Base-by-base conservation (phyloP, 176 grass and related monocot genomes). In the Oryza meyeriana region DNA sequence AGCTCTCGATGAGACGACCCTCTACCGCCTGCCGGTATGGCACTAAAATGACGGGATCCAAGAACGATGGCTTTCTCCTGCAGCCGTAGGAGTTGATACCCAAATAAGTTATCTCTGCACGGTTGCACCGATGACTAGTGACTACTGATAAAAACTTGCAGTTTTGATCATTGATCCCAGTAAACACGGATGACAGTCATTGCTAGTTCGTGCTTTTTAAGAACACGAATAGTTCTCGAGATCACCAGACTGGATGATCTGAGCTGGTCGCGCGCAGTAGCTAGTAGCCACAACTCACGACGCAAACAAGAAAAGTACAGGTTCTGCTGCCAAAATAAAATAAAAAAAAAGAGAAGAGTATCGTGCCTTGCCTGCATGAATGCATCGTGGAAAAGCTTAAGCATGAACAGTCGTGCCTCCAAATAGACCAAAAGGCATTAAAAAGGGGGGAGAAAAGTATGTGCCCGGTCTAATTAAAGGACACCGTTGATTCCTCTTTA, bases 331-430 rank as follows among this genome's bases (percentile, higher is more conserved):
- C 26, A 36, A 38, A 36, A 36, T 33, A 36, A 13, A 4, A 17
- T 29, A 44, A 59, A 36, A 35, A 1, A 29, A 69, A 39, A 47
- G 13, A 3, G 45, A 39, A 63, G 45, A 88, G 31, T 33, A 62
- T 82, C 50, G 76, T 39, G 55, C 45, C 24, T 38, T 77, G 7
- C 55, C 55, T 76, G 57, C 12, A 42, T 69, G 32, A 38, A 66
- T 71, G 55, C 11, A 36, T 75, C 52, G 32, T 78, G 83, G 36
- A 82, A 75, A 82, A 44, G 80, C 62, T 80, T 13, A 28, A 44
- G 48, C 71, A 78, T 31, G 68, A 85, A 45, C 74, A 71, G 33
- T 80, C 77, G 84, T 79, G 79, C 80, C 66, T 76, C 82, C 80
- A 41, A 77, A 75, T 85, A 72, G 74, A 38, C 52, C 31, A 66